Conservation (phyloP, 768 basidiomycete species). For the Auricularia sp. region DNA sequence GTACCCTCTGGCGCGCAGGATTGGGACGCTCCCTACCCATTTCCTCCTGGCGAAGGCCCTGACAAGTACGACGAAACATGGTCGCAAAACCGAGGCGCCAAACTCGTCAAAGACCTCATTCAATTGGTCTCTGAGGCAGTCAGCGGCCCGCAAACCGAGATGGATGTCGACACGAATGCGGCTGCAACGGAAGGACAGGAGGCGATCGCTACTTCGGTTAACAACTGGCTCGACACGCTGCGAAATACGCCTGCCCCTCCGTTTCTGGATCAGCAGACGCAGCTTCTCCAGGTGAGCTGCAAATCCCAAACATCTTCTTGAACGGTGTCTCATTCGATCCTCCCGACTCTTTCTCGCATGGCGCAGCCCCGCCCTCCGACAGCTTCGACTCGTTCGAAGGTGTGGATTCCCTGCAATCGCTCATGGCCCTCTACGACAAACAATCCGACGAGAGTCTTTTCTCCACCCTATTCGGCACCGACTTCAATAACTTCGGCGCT, state of each 20-base stretch:
- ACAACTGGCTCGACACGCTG: too few relatives aligned
- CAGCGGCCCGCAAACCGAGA: too few relatives aligned
- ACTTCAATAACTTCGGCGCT: too few relatives aligned
- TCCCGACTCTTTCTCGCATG: not conserved
- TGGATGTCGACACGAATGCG: too few relatives aligned
- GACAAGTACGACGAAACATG: conserved; percentile 52
- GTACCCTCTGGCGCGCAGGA: conserved; percentile 75
- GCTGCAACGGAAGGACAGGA: too few relatives aligned
- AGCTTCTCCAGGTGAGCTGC: conserved; percentile 4
- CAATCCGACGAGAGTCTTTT: not conserved
- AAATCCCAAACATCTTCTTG: not conserved
- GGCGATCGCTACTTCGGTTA: too few relatives aligned
- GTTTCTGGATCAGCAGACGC: too few relatives aligned
- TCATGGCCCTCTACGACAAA: not conserved
- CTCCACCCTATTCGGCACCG: not conserved
- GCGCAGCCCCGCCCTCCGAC: not conserved
- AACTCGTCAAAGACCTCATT: conserved; percentile 17
- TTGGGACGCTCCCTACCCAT: conserved; percentile 80
- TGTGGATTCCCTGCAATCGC: not conserved
- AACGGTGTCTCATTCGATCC: not conserved
- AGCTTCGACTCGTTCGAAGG: not conserved
- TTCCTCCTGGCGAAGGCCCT: conserved; percentile 61
- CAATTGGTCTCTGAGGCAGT: not conserved
- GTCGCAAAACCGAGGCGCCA: conserved; percentile 54
- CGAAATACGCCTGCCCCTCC: too few relatives aligned